These are phyloP conservation scores for Ilex asprella DNA, from an alignment of 257 asterid species.

Conservation along the genomic window DNA sequence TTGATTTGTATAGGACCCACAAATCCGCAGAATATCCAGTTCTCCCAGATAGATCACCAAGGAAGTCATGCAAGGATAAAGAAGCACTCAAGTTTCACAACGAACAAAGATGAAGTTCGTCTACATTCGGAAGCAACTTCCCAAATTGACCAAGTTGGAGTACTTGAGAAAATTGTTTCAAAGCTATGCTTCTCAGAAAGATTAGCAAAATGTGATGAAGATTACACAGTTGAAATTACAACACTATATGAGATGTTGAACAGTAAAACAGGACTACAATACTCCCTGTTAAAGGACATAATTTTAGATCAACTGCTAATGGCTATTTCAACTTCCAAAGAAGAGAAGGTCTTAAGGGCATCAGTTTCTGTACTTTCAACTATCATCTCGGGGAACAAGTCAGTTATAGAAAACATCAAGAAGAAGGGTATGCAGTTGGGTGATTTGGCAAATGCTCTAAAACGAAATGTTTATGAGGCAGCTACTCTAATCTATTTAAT, in stretches of 20 bases:
- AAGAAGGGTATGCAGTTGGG: conserved; percentile 62
- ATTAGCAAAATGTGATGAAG: conserved; percentile 32
- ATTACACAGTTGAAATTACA: conserved; percentile 57
- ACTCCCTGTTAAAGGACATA: conserved; percentile 69
- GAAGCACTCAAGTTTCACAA: conserved; percentile 33
- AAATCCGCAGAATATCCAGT: conserved; percentile 16
- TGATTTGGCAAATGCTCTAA: conserved; percentile 78
- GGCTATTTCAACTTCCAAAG: conserved; percentile 67
- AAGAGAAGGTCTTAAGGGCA: conserved; percentile 59
- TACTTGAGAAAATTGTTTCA: conserved; percentile 64
- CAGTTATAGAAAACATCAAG: conserved; percentile 63
- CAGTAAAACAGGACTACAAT: conserved; percentile 56
- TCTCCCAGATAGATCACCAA: conserved; percentile 14
- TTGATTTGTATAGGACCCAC: conserved; percentile 11
- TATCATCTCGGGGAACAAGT: conserved; percentile 47
- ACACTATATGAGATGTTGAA: conserved; percentile 53
- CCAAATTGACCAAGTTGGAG: conserved; percentile 39
- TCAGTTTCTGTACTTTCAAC: conserved; percentile 69
- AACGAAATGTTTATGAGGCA: conserved; percentile 74
- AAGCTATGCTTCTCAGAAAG: conserved; percentile 69
- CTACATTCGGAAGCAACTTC: conserved; percentile 31
- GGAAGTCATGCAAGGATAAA: conserved; percentile 21
- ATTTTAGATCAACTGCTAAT: conserved; percentile 67
- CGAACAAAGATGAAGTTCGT: conserved; percentile 21
- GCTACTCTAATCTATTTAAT: conserved; percentile 64